A percentile compares a stretch with the other conserved stretches of the same genome.
phyloP scores from a whole-genome alignment of 805 yeast species.

The Barnettozyma sucrosica region DNA sequence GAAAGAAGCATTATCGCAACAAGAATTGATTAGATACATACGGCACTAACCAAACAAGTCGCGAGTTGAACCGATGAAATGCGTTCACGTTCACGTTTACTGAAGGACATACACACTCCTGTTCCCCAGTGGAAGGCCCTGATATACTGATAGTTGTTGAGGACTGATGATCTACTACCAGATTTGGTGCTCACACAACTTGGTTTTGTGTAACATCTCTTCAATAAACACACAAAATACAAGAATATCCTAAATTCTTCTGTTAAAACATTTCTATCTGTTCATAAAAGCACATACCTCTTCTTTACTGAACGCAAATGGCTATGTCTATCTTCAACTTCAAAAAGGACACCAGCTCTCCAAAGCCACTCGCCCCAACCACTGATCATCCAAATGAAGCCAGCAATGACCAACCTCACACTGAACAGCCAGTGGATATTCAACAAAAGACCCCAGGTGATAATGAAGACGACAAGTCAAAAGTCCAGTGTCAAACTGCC shows the following conservation, averaged over 20 bases:
- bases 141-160: too few relatives aligned
- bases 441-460: background rate
- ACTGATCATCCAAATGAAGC: background rate
- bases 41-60: too few relatives aligned
- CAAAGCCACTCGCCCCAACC: background rate
- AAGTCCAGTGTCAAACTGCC: slow-evolving; percentile 9
- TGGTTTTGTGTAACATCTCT: slow-evolving; percentile 1
- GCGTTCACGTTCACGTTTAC: too few relatives aligned
- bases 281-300: background rate
- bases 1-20: too few relatives aligned
- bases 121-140: too few relatives aligned
- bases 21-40: too few relatives aligned
- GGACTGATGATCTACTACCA: background rate
- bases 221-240: background rate
- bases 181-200: background rate
- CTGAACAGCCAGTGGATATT: background rate
- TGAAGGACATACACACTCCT: too few relatives aligned
- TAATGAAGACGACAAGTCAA: background rate
- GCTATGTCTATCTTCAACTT: slow-evolving; percentile 10
- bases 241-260: background rate
- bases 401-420: too few relatives aligned
- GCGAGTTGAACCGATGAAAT: too few relatives aligned
- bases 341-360: slow-evolving; percentile 5
- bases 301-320: background rate
- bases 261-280: too few relatives aligned